Conservation (phyloP, 495 filamentous ascomycete genomes). For the Penicillium lividum region DNA sequence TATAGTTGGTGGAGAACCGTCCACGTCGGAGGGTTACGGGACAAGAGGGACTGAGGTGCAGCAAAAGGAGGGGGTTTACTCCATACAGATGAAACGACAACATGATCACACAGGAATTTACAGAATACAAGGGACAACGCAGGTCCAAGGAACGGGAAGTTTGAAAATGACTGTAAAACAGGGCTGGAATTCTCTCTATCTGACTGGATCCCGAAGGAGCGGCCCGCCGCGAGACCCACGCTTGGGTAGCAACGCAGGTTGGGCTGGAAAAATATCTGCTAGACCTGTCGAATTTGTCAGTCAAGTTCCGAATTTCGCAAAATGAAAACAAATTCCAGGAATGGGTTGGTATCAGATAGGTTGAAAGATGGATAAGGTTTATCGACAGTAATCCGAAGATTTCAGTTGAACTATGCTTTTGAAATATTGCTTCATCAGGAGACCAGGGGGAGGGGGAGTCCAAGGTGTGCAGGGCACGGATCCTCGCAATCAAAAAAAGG, state of each 20-base stretch:
- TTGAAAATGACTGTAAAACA: conserved; percentile 5
- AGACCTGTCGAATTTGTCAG: conserved; percentile 7
- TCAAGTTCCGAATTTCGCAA: conserved; percentile 4
- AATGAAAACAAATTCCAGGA: conserved; percentile 11
- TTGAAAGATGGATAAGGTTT: conserved; percentile 52
- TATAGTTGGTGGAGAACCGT: conserved; percentile 20
- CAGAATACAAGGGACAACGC: conserved; percentile 3
- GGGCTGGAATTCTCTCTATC: conserved; percentile 4
- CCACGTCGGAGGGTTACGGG: conserved; percentile 25
- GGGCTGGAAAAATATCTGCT: neutral
- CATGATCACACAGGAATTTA: neutral
- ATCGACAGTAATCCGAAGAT: conserved; percentile 51
- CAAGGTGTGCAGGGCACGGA: conserved; percentile 1
- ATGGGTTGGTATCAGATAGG: conserved; percentile 36
- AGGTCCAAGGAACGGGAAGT: neutral
- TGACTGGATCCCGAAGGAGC: conserved; percentile 11
- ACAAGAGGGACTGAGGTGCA: neutral
- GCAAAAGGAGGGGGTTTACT: neutral
- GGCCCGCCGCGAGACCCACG: conserved; percentile 34
- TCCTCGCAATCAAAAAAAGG: conserved; percentile 2
- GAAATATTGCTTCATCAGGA: conserved; percentile 49
- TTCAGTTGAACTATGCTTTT: conserved; percentile 56
- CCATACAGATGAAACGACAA: neutral
- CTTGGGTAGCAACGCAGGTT: conserved; percentile 50
- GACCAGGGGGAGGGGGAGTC: conserved; percentile 3